phyloP scores from a whole-genome alignment of 352 stramenopile genomes.

The Albugo candida region DNA sequence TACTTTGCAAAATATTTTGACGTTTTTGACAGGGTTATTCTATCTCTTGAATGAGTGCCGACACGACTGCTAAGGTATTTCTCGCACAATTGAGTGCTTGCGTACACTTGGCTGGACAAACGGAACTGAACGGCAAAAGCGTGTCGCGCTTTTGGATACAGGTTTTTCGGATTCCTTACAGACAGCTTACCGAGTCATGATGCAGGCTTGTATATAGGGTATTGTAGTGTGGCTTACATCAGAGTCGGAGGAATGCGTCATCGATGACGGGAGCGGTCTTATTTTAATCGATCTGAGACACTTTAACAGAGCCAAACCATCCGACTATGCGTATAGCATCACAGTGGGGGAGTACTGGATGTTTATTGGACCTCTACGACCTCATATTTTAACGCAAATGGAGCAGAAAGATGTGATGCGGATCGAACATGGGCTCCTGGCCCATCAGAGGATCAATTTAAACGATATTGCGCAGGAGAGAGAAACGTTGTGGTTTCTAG shows the following conservation, averaged over 20 bases:
- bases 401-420: conserved; percentile 6
- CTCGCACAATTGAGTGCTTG: conserved; percentile 28
- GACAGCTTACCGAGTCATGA: too few relatives aligned
- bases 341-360: conserved; percentile 36
- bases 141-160: conserved; percentile 64
- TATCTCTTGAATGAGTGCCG: too few relatives aligned
- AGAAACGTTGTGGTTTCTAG: conserved; percentile 44
- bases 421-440: conserved; percentile 14
- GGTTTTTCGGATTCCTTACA: conserved; percentile 9
- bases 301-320: conserved; percentile 40
- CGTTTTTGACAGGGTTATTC: too few relatives aligned
- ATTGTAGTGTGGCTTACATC: conserved; percentile 22
- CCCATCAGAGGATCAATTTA: conserved; percentile 39
- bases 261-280: conserved; percentile 61
- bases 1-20: too few relatives aligned
- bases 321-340: conserved; percentile 14
- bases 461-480: conserved; percentile 24
- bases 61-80: conserved; percentile 34
- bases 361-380: conserved; percentile 48
- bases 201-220: conserved; percentile 13
- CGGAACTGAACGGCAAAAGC: conserved; percentile 30
- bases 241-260: conserved; percentile 18
- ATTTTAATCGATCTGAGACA: conserved; percentile 32
- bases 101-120: conserved; percentile 14
- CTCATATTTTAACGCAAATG: background rate